Conservation (phyloP, 2,329 filamentous ascomycete species). For the Stemphylium lycopersici region DNA sequence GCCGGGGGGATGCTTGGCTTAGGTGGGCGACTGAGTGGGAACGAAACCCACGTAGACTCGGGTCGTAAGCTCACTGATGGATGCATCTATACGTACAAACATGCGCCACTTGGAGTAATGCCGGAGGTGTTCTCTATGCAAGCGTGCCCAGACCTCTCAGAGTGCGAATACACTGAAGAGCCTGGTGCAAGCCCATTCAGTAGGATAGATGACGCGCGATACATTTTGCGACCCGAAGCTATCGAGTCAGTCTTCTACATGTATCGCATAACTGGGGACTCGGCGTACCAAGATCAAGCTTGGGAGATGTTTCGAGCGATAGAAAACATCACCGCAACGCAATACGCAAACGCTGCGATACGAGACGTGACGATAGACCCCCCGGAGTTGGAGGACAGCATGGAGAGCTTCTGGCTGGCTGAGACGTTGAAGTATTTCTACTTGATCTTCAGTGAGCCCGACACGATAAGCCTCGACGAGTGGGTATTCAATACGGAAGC, state of each 20-base stretch:
- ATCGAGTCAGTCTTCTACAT: constrained; percentile 66
- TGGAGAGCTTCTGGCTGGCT: constrained; percentile 60
- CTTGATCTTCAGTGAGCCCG: constrained; percentile 53
- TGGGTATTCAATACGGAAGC: constrained; percentile 56
- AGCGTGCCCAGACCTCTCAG: constrained; percentile 49
- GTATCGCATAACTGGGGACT: constrained; percentile 64
- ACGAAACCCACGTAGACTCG: constrained; percentile 59
- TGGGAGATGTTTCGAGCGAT: constrained; percentile 58
- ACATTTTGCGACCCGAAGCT: constrained; percentile 60
- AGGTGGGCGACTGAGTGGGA: constrained; percentile 62
- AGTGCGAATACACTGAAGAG: constrained; percentile 49
- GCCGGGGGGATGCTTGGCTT: constrained; percentile 67
- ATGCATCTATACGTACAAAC: constrained; percentile 66
- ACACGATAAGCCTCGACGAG: constrained; percentile 52
- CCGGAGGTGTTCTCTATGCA: constrained; percentile 53
- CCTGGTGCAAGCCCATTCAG: constrained; percentile 49
- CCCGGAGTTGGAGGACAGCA: constrained; percentile 38
- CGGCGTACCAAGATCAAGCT: constrained; percentile 51
- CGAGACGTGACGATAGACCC: constrained; percentile 51
- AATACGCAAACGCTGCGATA: constrained; percentile 54
- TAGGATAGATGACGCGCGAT: constrained; percentile 47
- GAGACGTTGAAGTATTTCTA: constrained; percentile 60
- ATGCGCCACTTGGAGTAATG: constrained; percentile 64
- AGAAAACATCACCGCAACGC: constrained; percentile 48
- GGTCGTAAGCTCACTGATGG: constrained; percentile 64